phyloP scores from a whole-genome alignment of 805 yeast genomes.

The Ogataea pignaliae region DNA sequence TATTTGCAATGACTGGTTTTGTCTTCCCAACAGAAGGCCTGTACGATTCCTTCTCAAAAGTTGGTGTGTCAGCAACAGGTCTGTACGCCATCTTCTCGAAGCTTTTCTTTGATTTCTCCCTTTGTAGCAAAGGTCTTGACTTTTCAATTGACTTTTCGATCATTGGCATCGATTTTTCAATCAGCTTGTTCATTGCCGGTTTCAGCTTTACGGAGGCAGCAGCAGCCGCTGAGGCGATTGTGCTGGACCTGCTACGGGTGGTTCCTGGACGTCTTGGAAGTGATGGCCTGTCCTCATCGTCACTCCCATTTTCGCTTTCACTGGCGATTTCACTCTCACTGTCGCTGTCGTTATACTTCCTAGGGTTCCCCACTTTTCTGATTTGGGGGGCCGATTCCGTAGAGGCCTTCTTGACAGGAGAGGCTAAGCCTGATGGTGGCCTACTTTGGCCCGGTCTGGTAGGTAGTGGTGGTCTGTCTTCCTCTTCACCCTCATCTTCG shows the following conservation, averaged over 20 bases:
- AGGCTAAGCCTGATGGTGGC: neutral
- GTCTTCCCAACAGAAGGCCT: constrained; percentile 4
- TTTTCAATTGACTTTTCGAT: no score
- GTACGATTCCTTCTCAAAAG: neutral
- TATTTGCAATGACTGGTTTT: constrained; percentile 8
- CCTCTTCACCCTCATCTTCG: constrained; percentile 8
- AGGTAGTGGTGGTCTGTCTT: constrained; percentile 26
- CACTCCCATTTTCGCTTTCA: constrained; percentile 4
- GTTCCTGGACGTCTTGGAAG: constrained; percentile 19
- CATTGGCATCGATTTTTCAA: no score
- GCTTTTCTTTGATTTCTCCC: no score
- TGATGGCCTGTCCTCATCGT: constrained; percentile 26
- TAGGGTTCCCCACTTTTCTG: no score
- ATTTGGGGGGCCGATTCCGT: neutral
- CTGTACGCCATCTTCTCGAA: no score
- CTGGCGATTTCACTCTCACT: no score
- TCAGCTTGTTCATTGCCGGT: neutral
- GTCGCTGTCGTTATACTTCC: no score
- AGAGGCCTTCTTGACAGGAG: neutral
- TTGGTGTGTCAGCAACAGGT: no score
- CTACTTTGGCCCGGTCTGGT: constrained; percentile 9
- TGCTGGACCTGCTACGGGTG: neutral
- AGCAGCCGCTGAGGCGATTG: constrained; percentile 2
- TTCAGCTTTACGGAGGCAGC: neutral
- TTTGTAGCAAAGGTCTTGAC: no score